Percentiles rank a stretch among this genome's conserved stretches.
These are phyloP conservation scores for Tricholomella constricta DNA, from an alignment of 768 basidiomycete species.

Conservation along the genomic window DNA sequence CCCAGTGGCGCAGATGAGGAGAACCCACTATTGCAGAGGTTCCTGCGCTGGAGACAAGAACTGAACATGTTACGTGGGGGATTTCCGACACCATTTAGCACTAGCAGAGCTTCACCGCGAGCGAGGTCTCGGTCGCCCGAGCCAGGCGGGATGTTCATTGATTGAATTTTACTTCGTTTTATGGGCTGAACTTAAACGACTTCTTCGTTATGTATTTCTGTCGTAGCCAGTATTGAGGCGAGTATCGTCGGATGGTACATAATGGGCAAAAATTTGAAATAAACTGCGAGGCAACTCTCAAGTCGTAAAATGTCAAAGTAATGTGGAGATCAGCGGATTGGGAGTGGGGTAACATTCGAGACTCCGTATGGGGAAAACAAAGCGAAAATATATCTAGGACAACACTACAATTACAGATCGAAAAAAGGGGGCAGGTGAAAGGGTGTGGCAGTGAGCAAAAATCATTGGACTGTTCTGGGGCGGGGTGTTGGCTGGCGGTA, in stretches of 20 bases:
- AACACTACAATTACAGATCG: background rate
- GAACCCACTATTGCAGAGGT: constrained; percentile 38
- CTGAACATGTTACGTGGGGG: constrained; percentile 34
- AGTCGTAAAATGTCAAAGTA: no score
- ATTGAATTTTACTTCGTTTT: constrained; percentile 17
- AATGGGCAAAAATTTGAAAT: no score
- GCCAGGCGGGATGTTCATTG: constrained; percentile 36
- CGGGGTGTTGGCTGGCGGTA: constrained; percentile 11
- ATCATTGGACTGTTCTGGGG: constrained; percentile 11
- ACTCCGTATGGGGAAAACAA: background rate
- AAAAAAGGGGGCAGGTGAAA: background rate
- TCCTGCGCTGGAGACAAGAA: constrained; percentile 44
- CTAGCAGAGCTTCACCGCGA: constrained; percentile 6
- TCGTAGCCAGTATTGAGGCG: background rate
- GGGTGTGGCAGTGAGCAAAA: no score
- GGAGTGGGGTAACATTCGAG: background rate
- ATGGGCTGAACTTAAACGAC: background rate
- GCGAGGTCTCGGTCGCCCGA: constrained; percentile 18
- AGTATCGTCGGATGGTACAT: no score
- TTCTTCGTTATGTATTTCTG: background rate
- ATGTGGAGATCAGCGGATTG: no score
- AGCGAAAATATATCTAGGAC: background rate
- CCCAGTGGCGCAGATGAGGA: constrained; percentile 35
- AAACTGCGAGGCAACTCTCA: no score
- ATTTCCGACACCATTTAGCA: constrained; percentile 6